Percentiles rank a stretch among this genome's conserved stretches.
phyloP scores from a whole-genome alignment of 441 rosid species.

The Gossypium gossypioides region DNA sequence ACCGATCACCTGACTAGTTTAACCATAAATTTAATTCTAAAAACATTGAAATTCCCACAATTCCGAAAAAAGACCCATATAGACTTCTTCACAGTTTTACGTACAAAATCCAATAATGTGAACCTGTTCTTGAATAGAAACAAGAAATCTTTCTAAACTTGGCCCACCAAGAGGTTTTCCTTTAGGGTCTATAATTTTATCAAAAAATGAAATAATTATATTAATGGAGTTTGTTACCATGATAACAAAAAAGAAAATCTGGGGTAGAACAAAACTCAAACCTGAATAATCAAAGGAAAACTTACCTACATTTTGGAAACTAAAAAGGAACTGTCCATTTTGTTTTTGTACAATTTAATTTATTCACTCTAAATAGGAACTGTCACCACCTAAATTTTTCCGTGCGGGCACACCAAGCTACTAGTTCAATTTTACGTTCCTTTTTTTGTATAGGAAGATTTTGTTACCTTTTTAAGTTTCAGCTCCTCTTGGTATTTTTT shows the following conservation, averaged over 20 bases:
- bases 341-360: slow-evolving; percentile 30
- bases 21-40: too few species aligned
- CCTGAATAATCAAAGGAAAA: neutral
- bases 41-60: too few species aligned
- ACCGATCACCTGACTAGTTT: too few species aligned
- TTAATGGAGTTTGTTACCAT: slow-evolving; percentile 8
- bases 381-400: neutral
- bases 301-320: slow-evolving; percentile 17
- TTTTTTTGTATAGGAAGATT: slow-evolving; percentile 10
- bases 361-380: slow-evolving; percentile 24
- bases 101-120: too few species aligned
- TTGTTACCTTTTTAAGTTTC: slow-evolving; percentile 10
- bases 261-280: slow-evolving; percentile 17
- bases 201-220: slow-evolving; percentile 20
- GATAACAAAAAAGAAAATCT: slow-evolving; percentile 8
- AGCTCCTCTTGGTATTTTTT: slow-evolving; percentile 44
- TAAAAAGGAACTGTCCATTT: slow-evolving; percentile 4
- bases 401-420: neutral
- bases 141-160: neutral
- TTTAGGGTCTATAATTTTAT: neutral
- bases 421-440: slow-evolving; percentile 4
- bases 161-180: neutral
- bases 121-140: neutral
- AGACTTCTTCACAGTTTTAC: too few species aligned
- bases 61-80: too few species aligned